A percentile compares a stretch with the other conserved stretches of the same genome.
Evolutionary conservation across 192 early-diverging fungal genomes (phyloP).

Genomic region (Dissophora globulifera): DNA sequence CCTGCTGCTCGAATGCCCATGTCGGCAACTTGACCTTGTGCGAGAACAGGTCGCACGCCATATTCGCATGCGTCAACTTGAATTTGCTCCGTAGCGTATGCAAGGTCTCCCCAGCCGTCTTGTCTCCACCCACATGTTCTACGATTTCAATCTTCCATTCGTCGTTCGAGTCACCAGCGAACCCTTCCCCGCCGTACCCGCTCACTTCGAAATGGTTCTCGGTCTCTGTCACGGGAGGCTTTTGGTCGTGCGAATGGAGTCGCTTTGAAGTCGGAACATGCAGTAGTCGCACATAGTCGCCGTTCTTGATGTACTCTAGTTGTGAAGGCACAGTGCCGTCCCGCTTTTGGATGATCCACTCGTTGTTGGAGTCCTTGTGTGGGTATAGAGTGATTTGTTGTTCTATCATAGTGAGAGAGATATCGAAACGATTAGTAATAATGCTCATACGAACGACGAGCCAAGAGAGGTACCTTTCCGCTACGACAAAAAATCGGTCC

Average conservation of each 20-base stretch:
- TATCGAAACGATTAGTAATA: background rate
- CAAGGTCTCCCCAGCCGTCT: conserved; percentile 62
- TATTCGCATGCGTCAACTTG: conserved; percentile 75
- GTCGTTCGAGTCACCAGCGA: conserved; percentile 90
- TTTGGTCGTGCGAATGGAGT: conserved; percentile 78
- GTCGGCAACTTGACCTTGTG: conserved; percentile 83
- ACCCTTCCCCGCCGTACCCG: conserved; percentile 72
- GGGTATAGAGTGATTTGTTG: conserved; percentile 60
- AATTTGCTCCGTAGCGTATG: conserved; percentile 76
- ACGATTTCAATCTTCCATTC: conserved; percentile 87
- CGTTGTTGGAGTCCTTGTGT: conserved; percentile 88
- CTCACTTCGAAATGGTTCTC: conserved; percentile 83
- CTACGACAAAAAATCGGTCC: conserved; percentile 1
- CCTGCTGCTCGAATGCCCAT: conserved; percentile 94
- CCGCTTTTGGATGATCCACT: conserved; percentile 69
- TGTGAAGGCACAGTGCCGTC: conserved; percentile 31
- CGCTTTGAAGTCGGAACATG: conserved; percentile 69
- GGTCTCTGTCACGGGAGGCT: conserved; percentile 71
- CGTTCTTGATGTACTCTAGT: conserved; percentile 67
- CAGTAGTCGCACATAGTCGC: conserved; percentile 79
- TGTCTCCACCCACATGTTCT: conserved; percentile 61
- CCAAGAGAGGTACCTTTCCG: background rate
- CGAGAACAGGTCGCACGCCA: conserved; percentile 85
- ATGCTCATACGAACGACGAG: too few relatives aligned
- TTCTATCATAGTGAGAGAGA: conserved; percentile 21